These are phyloP conservation scores for Cymbopogon flexuosus DNA, from an alignment of 202 grass and related monocot species.

Conservation along the genomic window DNA sequence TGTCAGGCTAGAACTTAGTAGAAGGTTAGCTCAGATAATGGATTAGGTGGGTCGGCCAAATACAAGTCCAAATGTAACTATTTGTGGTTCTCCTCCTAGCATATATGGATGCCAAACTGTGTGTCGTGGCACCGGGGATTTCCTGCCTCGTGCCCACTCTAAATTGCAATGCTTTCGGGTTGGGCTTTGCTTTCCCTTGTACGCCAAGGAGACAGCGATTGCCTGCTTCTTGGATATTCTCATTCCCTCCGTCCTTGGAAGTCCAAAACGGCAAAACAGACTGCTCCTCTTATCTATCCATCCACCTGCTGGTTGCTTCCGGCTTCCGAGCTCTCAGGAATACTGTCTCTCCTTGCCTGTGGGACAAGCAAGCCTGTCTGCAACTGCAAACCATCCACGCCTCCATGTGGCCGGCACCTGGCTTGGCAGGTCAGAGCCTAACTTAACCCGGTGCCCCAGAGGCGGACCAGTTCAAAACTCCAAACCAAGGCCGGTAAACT, in stretches of 20 bases:
- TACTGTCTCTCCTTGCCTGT: constrained; percentile 18
- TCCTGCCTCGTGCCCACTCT: background rate
- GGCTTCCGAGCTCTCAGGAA: constrained; percentile 14
- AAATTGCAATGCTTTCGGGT: background rate
- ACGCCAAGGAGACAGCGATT: constrained; percentile 27
- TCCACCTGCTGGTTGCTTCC: constrained; percentile 28
- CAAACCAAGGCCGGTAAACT: too few relatives aligned
- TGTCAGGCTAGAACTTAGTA: background rate
- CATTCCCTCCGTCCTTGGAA: background rate
- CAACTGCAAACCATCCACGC: background rate
- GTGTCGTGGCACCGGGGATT: constrained; percentile 14
- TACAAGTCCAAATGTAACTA: background rate
- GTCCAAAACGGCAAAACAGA: constrained; percentile 25
- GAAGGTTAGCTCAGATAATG: background rate
- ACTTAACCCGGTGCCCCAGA: background rate
- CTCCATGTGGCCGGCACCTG: background rate
- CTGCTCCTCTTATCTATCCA: constrained; percentile 14
- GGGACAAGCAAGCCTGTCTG: constrained; percentile 26
- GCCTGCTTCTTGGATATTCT: constrained; percentile 27
- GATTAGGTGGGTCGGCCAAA: background rate
- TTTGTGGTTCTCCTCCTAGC: background rate
- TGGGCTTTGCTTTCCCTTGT: constrained; percentile 10
- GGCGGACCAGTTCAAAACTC: too few relatives aligned
- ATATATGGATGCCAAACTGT: background rate
- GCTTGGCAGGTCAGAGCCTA: background rate